phyloP scores from a whole-genome alignment of 805 yeast species.

The Suhomyces canberraensis region DNA sequence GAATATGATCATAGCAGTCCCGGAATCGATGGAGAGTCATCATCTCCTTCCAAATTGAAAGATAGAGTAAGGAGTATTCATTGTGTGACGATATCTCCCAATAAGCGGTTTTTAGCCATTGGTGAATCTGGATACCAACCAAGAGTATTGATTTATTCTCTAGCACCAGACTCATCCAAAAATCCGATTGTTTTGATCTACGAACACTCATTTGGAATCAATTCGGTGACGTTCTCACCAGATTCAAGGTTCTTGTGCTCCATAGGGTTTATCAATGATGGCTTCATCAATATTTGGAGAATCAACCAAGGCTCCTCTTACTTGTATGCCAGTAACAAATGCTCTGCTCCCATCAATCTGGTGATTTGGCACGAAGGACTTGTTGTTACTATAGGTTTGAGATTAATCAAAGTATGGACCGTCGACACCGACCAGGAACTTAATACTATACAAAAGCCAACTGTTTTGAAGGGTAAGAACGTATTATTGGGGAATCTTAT shows the following conservation, averaged over 20 bases:
- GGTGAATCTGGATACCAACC: conserved; percentile 75
- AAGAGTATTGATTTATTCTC: conserved; percentile 55
- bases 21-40: conserved; percentile 7
- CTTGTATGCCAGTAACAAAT: conserved; percentile 53
- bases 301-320: conserved; percentile 20
- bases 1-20: conserved; percentile 11
- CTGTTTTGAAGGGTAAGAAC: conserved; percentile 52
- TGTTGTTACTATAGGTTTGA: conserved; percentile 56
- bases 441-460: conserved; percentile 5
- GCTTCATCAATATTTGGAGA: conserved; percentile 63
- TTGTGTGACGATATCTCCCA: conserved; percentile 58
- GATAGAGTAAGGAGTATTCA: conserved; percentile 50
- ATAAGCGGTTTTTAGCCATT: conserved; percentile 53
- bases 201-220: conserved; percentile 68
- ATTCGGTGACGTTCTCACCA: conserved; percentile 53
- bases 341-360: conserved; percentile 57
- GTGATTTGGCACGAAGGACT: conserved; percentile 52
- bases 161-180: conserved; percentile 46
- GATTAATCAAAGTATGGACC: conserved; percentile 64
- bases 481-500: conserved; percentile 50
- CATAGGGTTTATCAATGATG: conserved; percentile 67
- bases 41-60: conserved; percentile 25
- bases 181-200: conserved; percentile 52
- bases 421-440: conserved; percentile 22
- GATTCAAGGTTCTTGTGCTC: conserved; percentile 56